Percentiles rank a stretch among this genome's conserved stretches.
Evolutionary conservation across 352 stramenopile genomes (phyloP).

Genomic region (Blastocystis sp.): DNA sequence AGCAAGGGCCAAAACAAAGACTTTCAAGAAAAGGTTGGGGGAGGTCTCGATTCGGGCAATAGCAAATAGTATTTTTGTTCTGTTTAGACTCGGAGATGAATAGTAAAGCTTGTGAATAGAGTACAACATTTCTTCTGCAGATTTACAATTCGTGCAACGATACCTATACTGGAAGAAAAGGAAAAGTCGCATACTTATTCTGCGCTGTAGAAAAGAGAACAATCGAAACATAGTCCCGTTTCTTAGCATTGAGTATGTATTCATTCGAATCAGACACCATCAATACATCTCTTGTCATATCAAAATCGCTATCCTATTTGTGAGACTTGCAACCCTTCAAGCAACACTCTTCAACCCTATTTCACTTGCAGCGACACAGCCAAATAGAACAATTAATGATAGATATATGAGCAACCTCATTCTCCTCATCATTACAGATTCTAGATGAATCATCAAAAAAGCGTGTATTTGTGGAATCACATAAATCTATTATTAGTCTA

Average conservation of each 20-base stretch:
- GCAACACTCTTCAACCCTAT: too few species aligned
- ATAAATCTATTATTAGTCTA: too few species aligned
- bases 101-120: not conserved
- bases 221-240: not conserved
- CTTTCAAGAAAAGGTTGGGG: not conserved
- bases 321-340: not conserved
- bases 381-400: too few species aligned
- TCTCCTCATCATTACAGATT: too few species aligned
- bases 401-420: too few species aligned
- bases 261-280: slow-evolving; percentile 12
- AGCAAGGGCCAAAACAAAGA: not conserved
- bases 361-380: too few species aligned
- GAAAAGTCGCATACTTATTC: not conserved
- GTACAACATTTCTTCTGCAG: not conserved
- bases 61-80: slow-evolving; percentile 13
- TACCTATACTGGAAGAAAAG: not conserved
- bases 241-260: not conserved
- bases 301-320: not conserved
- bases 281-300: not conserved
- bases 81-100: not conserved
- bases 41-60: not conserved
- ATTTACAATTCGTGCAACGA: not conserved
- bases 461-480: too few species aligned
- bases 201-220: not conserved
- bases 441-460: too few species aligned